Conservation (phyloP, 768 basidiomycete species). For the Leccinum uliginosum region DNA sequence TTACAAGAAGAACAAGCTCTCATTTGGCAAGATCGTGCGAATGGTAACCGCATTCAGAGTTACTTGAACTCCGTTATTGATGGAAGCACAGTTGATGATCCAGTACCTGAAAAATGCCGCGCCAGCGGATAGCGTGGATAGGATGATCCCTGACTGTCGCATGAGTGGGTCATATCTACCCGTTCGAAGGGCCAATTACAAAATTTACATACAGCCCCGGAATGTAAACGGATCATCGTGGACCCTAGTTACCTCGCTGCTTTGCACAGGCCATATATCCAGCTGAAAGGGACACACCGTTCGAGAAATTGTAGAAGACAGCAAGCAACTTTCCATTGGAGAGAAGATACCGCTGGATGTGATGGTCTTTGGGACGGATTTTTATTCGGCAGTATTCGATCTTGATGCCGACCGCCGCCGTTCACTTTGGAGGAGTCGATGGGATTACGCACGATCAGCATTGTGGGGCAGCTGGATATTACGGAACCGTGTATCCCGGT, state of each 20-base stretch:
- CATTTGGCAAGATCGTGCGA: neutral
- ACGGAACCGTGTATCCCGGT: constrained; percentile 48
- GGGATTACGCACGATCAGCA: neutral
- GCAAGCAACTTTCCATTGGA: neutral
- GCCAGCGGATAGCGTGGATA: neutral
- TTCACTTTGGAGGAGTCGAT: neutral
- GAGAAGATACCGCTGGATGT: neutral
- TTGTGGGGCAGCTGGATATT: constrained; percentile 31
- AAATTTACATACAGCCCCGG: constrained; percentile 36
- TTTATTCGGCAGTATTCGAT: constrained; percentile 3
- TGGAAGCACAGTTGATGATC: neutral
- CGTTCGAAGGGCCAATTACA: neutral
- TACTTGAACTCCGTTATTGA: neutral
- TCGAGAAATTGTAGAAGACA: neutral
- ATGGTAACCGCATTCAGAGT: neutral
- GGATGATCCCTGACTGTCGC: constrained; percentile 3
- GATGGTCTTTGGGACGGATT: constrained; percentile 3
- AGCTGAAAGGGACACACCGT: constrained; percentile 24
- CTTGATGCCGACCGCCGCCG: neutral
- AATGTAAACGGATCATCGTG: constrained; percentile 59
- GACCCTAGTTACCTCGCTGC: constrained; percentile 43
- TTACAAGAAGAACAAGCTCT: neutral
- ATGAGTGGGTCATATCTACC: neutral
- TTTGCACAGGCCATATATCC: constrained; percentile 45
- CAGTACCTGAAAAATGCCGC: neutral